Evolutionary conservation across 352 stramenopile species (phyloP).

Genomic region (Thraustochytrium striatum): DNA sequence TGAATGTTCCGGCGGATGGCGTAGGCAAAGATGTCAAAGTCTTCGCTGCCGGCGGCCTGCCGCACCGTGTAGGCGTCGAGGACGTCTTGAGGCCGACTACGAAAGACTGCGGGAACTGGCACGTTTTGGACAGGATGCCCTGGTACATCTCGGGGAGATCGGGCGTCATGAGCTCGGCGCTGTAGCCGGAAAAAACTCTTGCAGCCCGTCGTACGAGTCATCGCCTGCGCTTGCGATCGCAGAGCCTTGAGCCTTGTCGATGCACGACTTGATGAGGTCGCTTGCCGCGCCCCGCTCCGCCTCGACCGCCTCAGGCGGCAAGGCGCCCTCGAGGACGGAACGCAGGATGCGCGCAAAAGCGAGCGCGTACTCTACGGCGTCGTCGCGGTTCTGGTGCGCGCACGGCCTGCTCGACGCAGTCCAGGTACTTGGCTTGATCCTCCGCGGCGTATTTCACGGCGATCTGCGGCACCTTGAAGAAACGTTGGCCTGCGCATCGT

Average conservation of each 20-base stretch:
- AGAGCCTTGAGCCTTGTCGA: not conserved
- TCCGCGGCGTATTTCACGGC: not conserved
- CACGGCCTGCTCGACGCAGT: slow-evolving; percentile 36
- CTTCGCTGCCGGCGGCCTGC: not conserved
- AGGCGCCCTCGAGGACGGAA: not conserved
- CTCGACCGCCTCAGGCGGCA: not conserved
- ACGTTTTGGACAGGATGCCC: slow-evolving; percentile 1
- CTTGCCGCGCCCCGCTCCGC: not conserved
- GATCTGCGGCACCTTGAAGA: not conserved
- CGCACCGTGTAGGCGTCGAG: slow-evolving; percentile 5
- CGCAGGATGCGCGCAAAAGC: slow-evolving; percentile 4
- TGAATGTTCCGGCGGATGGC: slow-evolving; percentile 35
- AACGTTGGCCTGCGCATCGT: slow-evolving; percentile 27
- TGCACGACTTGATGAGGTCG: not conserved
- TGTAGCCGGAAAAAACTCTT: not conserved
- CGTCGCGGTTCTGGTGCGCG: slow-evolving; percentile 31
- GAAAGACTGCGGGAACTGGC: slow-evolving; percentile 35
- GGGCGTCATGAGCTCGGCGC: not conserved
- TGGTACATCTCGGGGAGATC: not conserved
- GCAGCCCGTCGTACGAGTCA: not conserved
- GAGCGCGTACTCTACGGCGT: slow-evolving; percentile 19
- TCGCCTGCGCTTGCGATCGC: slow-evolving; percentile 10
- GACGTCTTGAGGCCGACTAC: slow-evolving; percentile 32
- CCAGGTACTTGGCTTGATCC: not conserved
- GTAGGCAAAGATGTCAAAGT: slow-evolving; percentile 39